These are phyloP conservation scores for Euptelea pleiosperma DNA, from an alignment of 164 flowering plant genomes.

Conservation along the genomic window DNA sequence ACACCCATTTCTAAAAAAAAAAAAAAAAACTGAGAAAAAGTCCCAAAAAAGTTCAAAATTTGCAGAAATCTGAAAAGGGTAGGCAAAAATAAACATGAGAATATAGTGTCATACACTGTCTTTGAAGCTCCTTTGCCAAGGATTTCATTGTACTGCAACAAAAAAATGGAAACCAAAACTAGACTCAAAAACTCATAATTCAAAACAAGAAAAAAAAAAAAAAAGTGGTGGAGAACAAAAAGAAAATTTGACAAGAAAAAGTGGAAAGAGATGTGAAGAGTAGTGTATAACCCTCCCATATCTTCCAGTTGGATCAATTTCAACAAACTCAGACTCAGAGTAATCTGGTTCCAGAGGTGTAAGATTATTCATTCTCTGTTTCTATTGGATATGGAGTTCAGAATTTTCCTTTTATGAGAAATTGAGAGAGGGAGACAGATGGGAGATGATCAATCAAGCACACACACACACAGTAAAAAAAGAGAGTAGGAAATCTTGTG, in stretches of 20 bases:
- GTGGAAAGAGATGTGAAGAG: background rate
- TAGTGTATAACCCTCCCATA: slow-evolving; percentile 65
- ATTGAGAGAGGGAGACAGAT: too few relatives aligned
- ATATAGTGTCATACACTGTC: slow-evolving; percentile 74
- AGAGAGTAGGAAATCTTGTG: too few relatives aligned
- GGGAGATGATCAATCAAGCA: too few relatives aligned
- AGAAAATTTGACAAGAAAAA: background rate
- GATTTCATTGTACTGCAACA: slow-evolving; percentile 74
- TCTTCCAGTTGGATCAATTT: slow-evolving; percentile 94
- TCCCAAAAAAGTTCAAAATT: slow-evolving; percentile 4
- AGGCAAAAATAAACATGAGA: background rate
- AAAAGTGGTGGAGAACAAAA: background rate
- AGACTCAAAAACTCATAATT: background rate
- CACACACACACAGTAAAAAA: too few relatives aligned
- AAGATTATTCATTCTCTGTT: slow-evolving; percentile 34
- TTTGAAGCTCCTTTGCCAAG: slow-evolving; percentile 96
- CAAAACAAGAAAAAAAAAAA: background rate
- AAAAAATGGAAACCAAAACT: slow-evolving; percentile 7
- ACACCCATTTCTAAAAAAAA: slow-evolving; percentile 8
- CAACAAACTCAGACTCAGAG: slow-evolving; percentile 48
- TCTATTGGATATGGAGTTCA: background rate
- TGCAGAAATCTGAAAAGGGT: background rate
- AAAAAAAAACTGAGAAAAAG: background rate
- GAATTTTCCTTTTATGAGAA: too few relatives aligned
- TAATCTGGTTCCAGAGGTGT: slow-evolving; percentile 30